A percentile compares a stretch with the other conserved stretches of the same genome.
These are phyloP conservation scores for Collybia sordida DNA, from an alignment of 768 basidiomycete species.

Conservation along the genomic window DNA sequence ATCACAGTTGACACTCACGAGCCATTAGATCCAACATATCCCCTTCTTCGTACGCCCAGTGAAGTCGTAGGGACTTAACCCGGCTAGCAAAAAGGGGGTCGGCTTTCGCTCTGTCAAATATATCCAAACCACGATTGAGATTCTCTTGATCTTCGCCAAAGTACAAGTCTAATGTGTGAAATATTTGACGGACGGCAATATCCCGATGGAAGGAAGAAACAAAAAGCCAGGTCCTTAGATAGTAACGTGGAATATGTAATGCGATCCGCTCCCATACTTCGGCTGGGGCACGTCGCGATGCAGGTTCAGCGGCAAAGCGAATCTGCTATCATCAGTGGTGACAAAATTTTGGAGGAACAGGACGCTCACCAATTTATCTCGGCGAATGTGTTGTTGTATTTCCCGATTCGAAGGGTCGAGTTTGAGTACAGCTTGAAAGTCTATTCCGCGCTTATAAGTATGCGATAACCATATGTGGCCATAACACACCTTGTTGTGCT, in stretches of 20 bases:
- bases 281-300: slow-evolving; percentile 58
- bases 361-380: slow-evolving; percentile 44
- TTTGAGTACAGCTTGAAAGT: slow-evolving; percentile 58
- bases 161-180: slow-evolving; percentile 67
- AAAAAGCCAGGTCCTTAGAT: slow-evolving; percentile 69
- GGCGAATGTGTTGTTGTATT: slow-evolving; percentile 47
- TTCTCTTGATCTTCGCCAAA: slow-evolving; percentile 66
- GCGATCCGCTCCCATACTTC: slow-evolving; percentile 74
- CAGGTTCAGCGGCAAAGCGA: slow-evolving; percentile 52
- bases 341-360: neutral
- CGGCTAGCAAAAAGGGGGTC: slow-evolving; percentile 61
- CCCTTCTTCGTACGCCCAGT: slow-evolving; percentile 71
- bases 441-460: slow-evolving; percentile 25
- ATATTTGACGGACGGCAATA: slow-evolving; percentile 63
- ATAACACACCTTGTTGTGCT: slow-evolving; percentile 56
- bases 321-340: slow-evolving; percentile 33
- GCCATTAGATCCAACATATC: slow-evolving; percentile 55
- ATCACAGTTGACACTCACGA: slow-evolving; percentile 21
- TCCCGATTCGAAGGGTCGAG: slow-evolving; percentile 61
- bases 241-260: slow-evolving; percentile 57
- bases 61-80: slow-evolving; percentile 58
- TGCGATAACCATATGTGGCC: neutral
- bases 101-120: slow-evolving; percentile 64
- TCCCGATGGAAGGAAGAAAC: slow-evolving; percentile 64
- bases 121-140: slow-evolving; percentile 60